These are phyloP conservation scores for Fusarium xylarioides DNA, from an alignment of 2,329 filamentous ascomycete species.

Conservation along the genomic window DNA sequence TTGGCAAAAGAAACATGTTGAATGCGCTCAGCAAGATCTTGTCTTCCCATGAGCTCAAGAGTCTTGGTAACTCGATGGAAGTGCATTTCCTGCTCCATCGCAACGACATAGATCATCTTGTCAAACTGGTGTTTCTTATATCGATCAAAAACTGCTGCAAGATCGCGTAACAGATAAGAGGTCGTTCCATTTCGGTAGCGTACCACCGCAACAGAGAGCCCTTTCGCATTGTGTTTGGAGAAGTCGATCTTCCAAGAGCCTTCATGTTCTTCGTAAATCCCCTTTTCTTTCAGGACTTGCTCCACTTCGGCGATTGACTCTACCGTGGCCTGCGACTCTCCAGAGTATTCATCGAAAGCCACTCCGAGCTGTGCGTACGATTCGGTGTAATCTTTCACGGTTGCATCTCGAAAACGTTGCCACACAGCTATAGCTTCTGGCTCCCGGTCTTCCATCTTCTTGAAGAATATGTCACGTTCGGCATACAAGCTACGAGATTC, in stretches of 20 bases:
- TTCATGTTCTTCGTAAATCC: slow-evolving; percentile 70
- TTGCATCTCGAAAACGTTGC: slow-evolving; percentile 63
- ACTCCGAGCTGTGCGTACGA: slow-evolving; percentile 66
- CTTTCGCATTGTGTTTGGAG: slow-evolving; percentile 75
- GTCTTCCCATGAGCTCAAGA: slow-evolving; percentile 49
- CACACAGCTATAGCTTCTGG: slow-evolving; percentile 61
- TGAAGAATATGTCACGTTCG: slow-evolving; percentile 65
- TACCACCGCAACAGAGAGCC: slow-evolving; percentile 73
- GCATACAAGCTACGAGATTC: slow-evolving; percentile 53
- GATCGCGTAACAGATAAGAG: slow-evolving; percentile 72
- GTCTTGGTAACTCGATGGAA: slow-evolving; percentile 75
- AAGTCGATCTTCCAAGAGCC: slow-evolving; percentile 76
- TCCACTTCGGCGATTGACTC: slow-evolving; percentile 69
- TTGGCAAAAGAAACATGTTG: slow-evolving; percentile 61
- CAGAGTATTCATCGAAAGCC: slow-evolving; percentile 68
- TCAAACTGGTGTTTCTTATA: slow-evolving; percentile 70
- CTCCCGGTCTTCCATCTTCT: slow-evolving; percentile 67
- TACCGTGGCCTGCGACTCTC: slow-evolving; percentile 67
- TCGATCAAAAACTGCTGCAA: slow-evolving; percentile 73
- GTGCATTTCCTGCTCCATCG: slow-evolving; percentile 76
- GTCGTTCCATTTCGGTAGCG: slow-evolving; percentile 61
- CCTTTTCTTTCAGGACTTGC: slow-evolving; percentile 64
- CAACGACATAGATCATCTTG: slow-evolving; percentile 83
- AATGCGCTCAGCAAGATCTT: slow-evolving; percentile 46
- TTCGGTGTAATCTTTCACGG: slow-evolving; percentile 62